Evolutionary conservation across 2,329 filamentous ascomycete genomes (phyloP).

Genomic region (Didymella sp.): DNA sequence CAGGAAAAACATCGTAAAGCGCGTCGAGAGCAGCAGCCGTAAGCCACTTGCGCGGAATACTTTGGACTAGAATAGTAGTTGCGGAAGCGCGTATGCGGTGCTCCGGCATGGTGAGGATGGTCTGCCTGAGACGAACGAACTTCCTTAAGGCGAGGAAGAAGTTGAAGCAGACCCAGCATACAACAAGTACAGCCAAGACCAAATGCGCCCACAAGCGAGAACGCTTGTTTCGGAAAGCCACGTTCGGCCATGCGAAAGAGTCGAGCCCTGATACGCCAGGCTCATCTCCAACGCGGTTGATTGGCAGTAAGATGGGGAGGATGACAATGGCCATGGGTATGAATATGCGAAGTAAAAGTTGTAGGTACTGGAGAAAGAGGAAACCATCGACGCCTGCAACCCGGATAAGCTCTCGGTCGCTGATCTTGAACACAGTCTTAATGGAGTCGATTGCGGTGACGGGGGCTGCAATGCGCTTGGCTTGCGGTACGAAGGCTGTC

Average conservation of each 20-base stretch:
- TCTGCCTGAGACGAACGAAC: constrained; percentile 92
- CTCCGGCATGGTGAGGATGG: constrained; percentile 92
- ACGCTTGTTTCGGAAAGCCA: constrained; percentile 67
- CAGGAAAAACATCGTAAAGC: constrained; percentile 94
- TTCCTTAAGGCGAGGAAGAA: constrained; percentile 85
- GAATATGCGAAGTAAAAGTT: constrained; percentile 89
- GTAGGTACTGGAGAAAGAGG: constrained; percentile 92
- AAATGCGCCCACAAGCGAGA: constrained; percentile 84
- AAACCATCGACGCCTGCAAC: constrained; percentile 97
- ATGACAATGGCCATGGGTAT: constrained; percentile 79
- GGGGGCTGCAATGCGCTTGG: constrained; percentile 45
- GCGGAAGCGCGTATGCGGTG: constrained; percentile 92
- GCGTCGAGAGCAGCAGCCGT: constrained; percentile 79
- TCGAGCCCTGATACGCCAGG: constrained; percentile 66
- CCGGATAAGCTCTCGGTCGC: constrained; percentile 83
- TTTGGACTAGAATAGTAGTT: constrained; percentile 91
- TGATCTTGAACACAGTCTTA: constrained; percentile 67
- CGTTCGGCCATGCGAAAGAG: constrained; percentile 85
- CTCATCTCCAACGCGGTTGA: constrained; percentile 77
- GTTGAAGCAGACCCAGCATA: constrained; percentile 85
- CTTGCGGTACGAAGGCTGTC: constrained; percentile 47
- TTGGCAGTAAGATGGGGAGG: constrained; percentile 81
- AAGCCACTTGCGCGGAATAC: constrained; percentile 90
- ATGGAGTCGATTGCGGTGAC: constrained; percentile 47
- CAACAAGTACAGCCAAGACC: constrained; percentile 76